Percentiles rank a stretch among this genome's conserved stretches.
Conservation (phyloP, 2,329 filamentous ascomycete species). For the Phialocephala subalpina region DNA sequence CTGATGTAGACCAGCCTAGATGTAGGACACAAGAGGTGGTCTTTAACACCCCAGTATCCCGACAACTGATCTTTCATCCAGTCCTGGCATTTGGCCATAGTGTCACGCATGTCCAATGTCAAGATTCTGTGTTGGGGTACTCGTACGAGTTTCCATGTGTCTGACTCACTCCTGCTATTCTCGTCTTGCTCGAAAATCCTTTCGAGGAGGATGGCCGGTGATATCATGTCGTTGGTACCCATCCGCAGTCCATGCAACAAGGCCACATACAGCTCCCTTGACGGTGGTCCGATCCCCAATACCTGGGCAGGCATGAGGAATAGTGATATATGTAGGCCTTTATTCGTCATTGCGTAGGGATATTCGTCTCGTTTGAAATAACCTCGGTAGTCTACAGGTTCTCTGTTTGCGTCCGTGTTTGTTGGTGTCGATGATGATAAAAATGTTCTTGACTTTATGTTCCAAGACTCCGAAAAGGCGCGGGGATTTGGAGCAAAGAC, state of each 20-base stretch:
- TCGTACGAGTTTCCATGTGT: not conserved
- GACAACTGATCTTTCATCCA: too few relatives aligned
- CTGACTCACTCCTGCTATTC: not conserved
- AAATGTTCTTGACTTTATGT: not conserved
- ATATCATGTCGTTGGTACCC: not conserved
- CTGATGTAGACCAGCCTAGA: not conserved
- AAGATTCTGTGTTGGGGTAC: not conserved
- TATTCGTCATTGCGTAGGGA: slow-evolving; percentile 11
- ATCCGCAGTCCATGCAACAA: not conserved
- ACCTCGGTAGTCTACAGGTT: not conserved
- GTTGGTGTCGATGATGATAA: not conserved
- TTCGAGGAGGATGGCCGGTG: not conserved
- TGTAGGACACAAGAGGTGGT: not conserved
- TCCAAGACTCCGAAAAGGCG: not conserved
- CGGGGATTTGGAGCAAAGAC: not conserved
- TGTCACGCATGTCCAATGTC: not conserved
- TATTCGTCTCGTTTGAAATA: not conserved
- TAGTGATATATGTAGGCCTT: slow-evolving; percentile 13
- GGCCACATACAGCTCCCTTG: not conserved
- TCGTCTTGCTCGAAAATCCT: not conserved
- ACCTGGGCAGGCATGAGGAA: not conserved
- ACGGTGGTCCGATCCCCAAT: not conserved
- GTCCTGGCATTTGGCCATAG: not conserved
- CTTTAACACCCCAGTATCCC: not conserved
- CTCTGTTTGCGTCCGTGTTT: not conserved